These are phyloP conservation scores for Ophiostoma quercus DNA, from an alignment of 2,329 filamentous ascomycete species.

Conservation along the genomic window DNA sequence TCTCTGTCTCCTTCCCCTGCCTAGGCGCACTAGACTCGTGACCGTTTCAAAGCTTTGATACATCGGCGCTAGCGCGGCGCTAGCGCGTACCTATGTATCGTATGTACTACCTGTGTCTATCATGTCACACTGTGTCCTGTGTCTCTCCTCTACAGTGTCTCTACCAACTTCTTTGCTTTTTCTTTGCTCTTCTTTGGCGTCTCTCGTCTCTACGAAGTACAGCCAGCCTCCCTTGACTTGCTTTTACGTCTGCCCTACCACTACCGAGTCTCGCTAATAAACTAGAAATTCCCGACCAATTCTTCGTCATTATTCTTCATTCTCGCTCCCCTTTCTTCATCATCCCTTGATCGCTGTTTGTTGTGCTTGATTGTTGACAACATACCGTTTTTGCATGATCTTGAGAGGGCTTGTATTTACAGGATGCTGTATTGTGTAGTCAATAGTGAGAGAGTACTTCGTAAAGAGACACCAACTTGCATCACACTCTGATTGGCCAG, in stretches of 20 bases:
- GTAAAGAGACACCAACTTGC: no score
- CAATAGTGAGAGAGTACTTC: no score
- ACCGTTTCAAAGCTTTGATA: conserved; percentile 14
- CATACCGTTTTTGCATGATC: neutral
- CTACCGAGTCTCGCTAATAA: neutral
- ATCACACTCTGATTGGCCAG: neutral
- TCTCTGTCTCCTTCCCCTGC: conserved; percentile 2
- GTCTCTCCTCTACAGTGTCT: conserved; percentile 4
- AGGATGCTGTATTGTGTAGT: no score
- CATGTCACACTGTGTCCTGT: neutral
- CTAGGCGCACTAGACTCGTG: conserved; percentile 10
- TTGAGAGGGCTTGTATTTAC: neutral
- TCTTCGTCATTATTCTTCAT: conserved; percentile 5
- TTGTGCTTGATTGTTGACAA: neutral
- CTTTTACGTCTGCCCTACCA: neutral
- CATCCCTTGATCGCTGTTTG: conserved; percentile 9
- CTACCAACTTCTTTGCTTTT: neutral
- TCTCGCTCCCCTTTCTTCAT: conserved; percentile 7
- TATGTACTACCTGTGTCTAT: neutral
- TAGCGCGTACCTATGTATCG: neutral
- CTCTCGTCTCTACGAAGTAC: no score
- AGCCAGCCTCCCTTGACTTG: neutral
- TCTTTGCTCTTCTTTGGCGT: neutral
- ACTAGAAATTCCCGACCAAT: neutral
- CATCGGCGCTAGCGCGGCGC: conserved; percentile 12